Conservation (phyloP, 495 filamentous ascomycete genomes). For the Penicillium pancosmium region DNA sequence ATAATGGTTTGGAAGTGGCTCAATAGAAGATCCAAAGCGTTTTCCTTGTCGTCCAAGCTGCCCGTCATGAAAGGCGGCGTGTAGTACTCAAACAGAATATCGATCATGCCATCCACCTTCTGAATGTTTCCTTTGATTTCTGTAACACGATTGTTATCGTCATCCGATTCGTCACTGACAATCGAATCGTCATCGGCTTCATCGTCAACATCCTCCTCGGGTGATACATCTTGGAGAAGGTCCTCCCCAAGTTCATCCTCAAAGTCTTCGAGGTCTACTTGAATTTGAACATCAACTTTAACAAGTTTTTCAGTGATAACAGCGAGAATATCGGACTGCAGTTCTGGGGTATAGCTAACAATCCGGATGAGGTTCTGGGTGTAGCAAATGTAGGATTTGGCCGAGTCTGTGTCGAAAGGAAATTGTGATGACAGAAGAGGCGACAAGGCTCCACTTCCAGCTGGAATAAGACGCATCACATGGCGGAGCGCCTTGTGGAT, state of each 20-base stretch:
- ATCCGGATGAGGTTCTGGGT: conserved; percentile 77
- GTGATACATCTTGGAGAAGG: conserved; percentile 40
- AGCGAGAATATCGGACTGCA: conserved; percentile 81
- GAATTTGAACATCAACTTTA: conserved; percentile 92
- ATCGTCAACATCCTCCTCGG: conserved; percentile 55
- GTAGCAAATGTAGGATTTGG: conserved; percentile 72
- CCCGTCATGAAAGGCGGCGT: conserved; percentile 63
- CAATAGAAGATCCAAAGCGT: conserved; percentile 70
- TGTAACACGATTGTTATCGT: conserved; percentile 52
- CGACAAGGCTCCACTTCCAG: conserved; percentile 69
- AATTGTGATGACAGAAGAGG: conserved; percentile 67
- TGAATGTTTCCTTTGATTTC: conserved; percentile 76
- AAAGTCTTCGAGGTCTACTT: conserved; percentile 86
- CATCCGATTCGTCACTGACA: conserved; percentile 48
- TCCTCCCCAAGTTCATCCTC: conserved; percentile 69
- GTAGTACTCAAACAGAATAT: conserved; percentile 85
- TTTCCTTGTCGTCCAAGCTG: conserved; percentile 47
- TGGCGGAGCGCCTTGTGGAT: conserved; percentile 76
- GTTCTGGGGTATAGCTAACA: conserved; percentile 72
- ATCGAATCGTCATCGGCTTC: conserved; percentile 63
- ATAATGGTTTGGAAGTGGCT: conserved; percentile 83
- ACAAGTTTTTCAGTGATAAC: conserved; percentile 82
- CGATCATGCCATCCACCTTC: conserved; percentile 92
- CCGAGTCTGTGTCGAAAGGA: conserved; percentile 72
- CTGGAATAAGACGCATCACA: conserved; percentile 75